phyloP scores from a whole-genome alignment of 441 rosid species.

The Kokia cookei region DNA sequence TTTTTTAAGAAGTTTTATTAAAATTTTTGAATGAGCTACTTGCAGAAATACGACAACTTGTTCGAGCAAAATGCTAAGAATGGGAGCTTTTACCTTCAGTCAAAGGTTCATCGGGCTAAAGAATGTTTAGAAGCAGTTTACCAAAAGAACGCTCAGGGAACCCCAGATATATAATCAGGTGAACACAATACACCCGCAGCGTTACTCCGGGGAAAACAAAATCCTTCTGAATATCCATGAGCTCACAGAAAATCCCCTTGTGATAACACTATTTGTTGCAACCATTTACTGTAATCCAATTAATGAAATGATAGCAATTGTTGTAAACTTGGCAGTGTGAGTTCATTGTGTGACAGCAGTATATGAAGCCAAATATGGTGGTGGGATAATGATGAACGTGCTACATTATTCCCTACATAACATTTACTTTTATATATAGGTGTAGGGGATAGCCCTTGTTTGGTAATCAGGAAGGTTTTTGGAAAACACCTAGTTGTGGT shows the following conservation, averaged over 20 bases:
- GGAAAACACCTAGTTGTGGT: background rate
- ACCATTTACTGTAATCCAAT: background rate
- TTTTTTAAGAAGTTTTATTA: background rate
- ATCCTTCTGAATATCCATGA: background rate
- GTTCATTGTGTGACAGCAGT: too few relatives aligned
- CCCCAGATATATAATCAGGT: background rate
- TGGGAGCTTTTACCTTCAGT: constrained; percentile 86
- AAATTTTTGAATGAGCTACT: background rate
- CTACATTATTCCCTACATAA: background rate
- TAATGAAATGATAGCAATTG: background rate
- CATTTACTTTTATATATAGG: background rate
- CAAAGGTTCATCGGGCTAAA: constrained; percentile 89
- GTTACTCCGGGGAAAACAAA: background rate
- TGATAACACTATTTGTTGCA: background rate
- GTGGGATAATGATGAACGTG: background rate
- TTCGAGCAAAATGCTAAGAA: constrained; percentile 75
- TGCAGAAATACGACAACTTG: constrained; percentile 65
- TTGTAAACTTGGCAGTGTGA: background rate
- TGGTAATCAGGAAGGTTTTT: background rate
- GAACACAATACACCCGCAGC: background rate
- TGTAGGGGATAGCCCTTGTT: background rate
- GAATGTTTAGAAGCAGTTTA: constrained; percentile 61
- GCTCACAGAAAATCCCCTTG: background rate
- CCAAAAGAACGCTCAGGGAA: constrained; percentile 27
- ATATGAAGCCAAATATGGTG: background rate